phyloP scores from a whole-genome alignment of 2,329 filamentous ascomycete species.

The Ophiostoma montium region DNA sequence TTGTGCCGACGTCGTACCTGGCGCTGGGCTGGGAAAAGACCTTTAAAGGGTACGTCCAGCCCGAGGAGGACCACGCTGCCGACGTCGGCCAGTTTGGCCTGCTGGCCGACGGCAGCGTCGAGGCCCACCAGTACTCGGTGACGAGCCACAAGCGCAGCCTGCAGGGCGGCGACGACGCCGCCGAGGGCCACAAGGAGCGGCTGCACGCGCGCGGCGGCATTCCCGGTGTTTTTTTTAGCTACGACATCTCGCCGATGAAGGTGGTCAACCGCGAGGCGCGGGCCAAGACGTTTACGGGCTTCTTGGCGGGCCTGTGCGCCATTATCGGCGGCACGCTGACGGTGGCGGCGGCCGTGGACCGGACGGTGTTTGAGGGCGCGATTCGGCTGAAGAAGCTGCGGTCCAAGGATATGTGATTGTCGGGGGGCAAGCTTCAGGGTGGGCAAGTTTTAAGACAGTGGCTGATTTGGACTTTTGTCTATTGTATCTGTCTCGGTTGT shows the following conservation, averaged over 20 bases:
- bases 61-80: constrained; percentile 26
- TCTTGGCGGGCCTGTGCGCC: constrained; percentile 86
- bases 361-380: constrained; percentile 79
- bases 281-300: constrained; percentile 78
- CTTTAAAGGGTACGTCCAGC: constrained; percentile 21
- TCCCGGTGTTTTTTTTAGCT: constrained; percentile 96
- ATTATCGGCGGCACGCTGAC: constrained; percentile 91
- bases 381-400: constrained; percentile 78
- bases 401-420: constrained; percentile 44
- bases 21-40: constrained; percentile 75
- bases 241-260: constrained; percentile 99
- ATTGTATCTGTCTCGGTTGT: background rate
- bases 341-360: constrained; percentile 84
- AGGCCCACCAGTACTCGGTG: constrained; percentile 97
- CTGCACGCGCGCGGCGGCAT: constrained; percentile 84
- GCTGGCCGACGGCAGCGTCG: constrained; percentile 62
- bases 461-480: too few relatives aligned
- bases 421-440: too few relatives aligned
- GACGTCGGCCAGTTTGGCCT: constrained; percentile 57
- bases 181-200: constrained; percentile 84
- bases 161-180: constrained; percentile 65
- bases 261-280: constrained; percentile 92
- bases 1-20: constrained; percentile 89
- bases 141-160: constrained; percentile 91
- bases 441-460: too few relatives aligned